These are phyloP conservation scores for Cydonia oblonga DNA, from an alignment of 331 rosid species.

Conservation along the genomic window DNA sequence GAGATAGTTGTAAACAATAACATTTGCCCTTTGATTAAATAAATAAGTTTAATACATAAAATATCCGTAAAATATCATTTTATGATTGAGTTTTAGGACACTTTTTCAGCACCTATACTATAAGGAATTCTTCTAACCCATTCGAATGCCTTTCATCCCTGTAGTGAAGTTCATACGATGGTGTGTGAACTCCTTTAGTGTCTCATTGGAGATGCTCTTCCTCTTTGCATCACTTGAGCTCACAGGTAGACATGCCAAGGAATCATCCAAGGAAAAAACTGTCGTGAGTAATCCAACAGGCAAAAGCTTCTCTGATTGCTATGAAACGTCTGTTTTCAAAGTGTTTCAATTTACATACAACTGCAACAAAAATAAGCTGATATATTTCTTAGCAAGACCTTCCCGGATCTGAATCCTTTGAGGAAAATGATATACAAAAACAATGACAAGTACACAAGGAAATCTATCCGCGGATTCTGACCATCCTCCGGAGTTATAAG, in stretches of 20 bases:
- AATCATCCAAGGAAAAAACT: not conserved
- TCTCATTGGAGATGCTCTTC: no score
- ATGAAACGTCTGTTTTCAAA: not conserved
- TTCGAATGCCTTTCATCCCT: no score
- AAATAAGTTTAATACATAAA: no score
- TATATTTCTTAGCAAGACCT: not conserved
- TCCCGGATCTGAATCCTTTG: not conserved
- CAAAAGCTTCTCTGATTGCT: not conserved
- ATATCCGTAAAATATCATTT: no score
- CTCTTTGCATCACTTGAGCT: not conserved
- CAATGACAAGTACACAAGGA: not conserved
- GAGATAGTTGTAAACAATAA: no score
- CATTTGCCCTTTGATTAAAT: no score
- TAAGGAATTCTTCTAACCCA: no score
- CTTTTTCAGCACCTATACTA: no score
- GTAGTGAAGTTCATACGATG: no score
- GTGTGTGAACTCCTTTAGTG: no score
- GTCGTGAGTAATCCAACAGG: not conserved
- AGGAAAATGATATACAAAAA: not conserved
- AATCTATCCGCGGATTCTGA: not conserved
- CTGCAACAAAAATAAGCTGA: not conserved
- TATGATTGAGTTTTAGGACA: no score
- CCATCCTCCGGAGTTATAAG: not conserved
- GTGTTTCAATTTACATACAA: conserved; percentile 2
- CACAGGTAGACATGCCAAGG: not conserved